Evolutionary conservation across 108 stramenopile genomes (phyloP).

Genomic region (Discostella stelligeroides): DNA sequence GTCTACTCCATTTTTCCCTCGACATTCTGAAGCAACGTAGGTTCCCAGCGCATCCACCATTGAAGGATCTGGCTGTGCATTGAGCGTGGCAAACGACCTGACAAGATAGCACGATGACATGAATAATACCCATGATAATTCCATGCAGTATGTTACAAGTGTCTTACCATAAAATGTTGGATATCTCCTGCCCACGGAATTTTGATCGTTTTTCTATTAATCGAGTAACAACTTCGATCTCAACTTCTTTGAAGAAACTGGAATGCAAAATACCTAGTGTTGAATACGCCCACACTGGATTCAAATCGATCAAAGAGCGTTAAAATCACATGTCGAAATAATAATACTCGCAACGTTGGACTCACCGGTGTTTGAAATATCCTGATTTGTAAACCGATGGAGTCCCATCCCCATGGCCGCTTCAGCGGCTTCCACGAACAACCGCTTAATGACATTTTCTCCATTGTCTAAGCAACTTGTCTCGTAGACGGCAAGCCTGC

Average conservation of each 20-base stretch:
- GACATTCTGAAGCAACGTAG: conserved; percentile 42
- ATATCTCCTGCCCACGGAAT: conserved; percentile 75
- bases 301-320: background rate
- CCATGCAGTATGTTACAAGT: too few relatives aligned
- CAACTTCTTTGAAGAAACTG: conserved; percentile 56
- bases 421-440: conserved; percentile 65
- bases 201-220: conserved; percentile 11
- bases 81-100: conserved; percentile 65
- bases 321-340: background rate
- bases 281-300: conserved; percentile 68
- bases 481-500: conserved; percentile 73
- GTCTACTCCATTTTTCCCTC: conserved; percentile 33
- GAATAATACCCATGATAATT: too few relatives aligned
- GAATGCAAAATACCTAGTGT: conserved; percentile 69
- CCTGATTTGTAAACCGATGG: conserved; percentile 68
- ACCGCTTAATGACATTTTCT: conserved; percentile 59
- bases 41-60: conserved; percentile 55
- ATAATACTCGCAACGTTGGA: too few relatives aligned
- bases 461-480: conserved; percentile 76
- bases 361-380: conserved; percentile 58
- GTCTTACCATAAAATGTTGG: conserved; percentile 71
- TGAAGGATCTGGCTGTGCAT: conserved; percentile 42
- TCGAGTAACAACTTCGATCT: conserved; percentile 38
- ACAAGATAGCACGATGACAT: too few relatives aligned
- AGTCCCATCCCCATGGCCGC: conserved; percentile 50